A percentile compares a stretch with the other conserved stretches of the same genome.
Conservation (phyloP, 495 filamentous ascomycete genomes). For the Aspergillus saccharolyticus region DNA sequence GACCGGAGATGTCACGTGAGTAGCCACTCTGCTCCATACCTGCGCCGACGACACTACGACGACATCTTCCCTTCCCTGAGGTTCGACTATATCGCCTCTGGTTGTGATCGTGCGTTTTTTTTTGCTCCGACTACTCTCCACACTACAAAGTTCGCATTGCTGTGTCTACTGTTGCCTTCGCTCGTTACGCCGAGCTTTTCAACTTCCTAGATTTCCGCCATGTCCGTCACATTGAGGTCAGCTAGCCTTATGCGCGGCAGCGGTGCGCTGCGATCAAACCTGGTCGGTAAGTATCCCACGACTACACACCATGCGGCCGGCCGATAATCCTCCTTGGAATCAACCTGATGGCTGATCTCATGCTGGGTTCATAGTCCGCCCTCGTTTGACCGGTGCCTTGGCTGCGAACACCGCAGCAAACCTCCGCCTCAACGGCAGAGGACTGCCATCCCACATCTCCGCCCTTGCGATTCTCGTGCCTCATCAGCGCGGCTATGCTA, state of each 20-base stretch:
- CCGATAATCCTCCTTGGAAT: neutral
- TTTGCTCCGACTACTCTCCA: neutral
- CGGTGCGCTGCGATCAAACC: conserved; percentile 30
- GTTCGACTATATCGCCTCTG: conserved; percentile 2
- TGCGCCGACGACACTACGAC: conserved; percentile 18
- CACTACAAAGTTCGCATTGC: conserved; percentile 14
- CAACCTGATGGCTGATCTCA: conserved; percentile 5
- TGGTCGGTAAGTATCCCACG: conserved; percentile 26
- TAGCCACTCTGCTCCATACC: conserved; percentile 11
- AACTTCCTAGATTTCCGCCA: conserved; percentile 31
- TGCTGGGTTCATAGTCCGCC: conserved; percentile 25
- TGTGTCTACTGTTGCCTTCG: conserved; percentile 21
- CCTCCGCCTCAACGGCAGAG: conserved; percentile 53
- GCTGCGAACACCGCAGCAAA: conserved; percentile 41
- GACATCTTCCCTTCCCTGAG: conserved; percentile 10
- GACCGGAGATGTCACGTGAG: conserved; percentile 5
- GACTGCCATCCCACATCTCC: conserved; percentile 54
- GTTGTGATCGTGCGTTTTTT: neutral
- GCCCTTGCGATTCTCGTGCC: conserved; percentile 65
- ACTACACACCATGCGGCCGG: neutral
- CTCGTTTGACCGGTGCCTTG: conserved; percentile 32
- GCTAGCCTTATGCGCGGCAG: conserved; percentile 40
- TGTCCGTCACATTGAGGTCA: conserved; percentile 43
- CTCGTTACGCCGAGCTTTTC: conserved; percentile 27
- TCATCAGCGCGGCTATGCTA: conserved; percentile 56